Base-by-base conservation (phyloP, 306 rosid species). In the Rosa chinensis region DNA sequence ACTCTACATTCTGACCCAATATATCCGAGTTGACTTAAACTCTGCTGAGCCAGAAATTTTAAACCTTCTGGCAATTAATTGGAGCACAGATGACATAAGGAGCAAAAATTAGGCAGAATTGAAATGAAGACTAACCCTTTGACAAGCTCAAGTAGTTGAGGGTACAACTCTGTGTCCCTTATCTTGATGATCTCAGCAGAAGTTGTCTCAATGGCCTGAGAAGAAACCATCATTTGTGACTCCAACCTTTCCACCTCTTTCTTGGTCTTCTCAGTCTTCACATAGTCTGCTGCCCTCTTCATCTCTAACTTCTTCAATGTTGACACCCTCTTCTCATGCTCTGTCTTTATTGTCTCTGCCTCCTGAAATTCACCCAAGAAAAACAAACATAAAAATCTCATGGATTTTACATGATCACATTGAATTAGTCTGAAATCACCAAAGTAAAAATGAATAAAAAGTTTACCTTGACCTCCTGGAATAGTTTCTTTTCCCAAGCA, bases 401-500 rank as follows among this genome's bases (percentile, higher is more conserved):
- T 76, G 61, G 66, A 43, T 48, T 44, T 40, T 56, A 67, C 43
- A 79, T 18, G 42, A 50, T 14, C n/a, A 35, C 20, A 50, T 37
- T 52, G 48, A 5, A 18, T 50, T 16, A 17, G 49, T 16, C 40
- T 8, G 52, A 47, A 28, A 52, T n/a, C 1, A 35, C 11, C 10
- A 48, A 42, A 59, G 68, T 48, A 25, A 16, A 72, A 42, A 23
- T 59, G 10, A 78, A 25, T 11, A 35, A n/a, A 77, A 81, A 35
- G 45, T 45, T 39, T 87, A 92, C 99, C 97, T 92, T 94, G 77
- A 91, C 99, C 76, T 94, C 99, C 76, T 89, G 92, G 83, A 78
- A 89, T 78, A 94, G 82, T 82, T 90, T 92, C 85, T 92, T 92
- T 85, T 94, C 99, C 99, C 99, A 92, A 62, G 97, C 97, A 76